Base-by-base conservation (phyloP, 805 yeast genomes). In the Tetrapisispora arboricola region DNA sequence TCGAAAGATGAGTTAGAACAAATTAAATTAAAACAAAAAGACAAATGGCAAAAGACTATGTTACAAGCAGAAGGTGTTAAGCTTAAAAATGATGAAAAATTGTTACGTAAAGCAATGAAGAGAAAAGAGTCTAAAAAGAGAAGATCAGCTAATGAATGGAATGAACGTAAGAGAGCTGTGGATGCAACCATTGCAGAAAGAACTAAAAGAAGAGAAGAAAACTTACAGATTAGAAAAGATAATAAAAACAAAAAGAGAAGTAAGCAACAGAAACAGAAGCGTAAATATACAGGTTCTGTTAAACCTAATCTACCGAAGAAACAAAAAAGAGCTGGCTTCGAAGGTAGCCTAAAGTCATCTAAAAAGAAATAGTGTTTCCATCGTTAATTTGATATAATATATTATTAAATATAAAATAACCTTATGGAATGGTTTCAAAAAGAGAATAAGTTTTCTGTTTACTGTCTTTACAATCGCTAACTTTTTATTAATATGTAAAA, bases 71-170 rank as follows among this genome's bases (percentile, higher is more conserved):
- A 87, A 61, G 98, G 98, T 38, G 64, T 76, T 21, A 90, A 86
- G 60, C 68, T 90, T 35, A 83, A 82, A 52, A 96, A 92, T 62
- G 94, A 90, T 61, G 97, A 90, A 60, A 80, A 77, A 56, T 66
- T 92, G 51, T 72, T 92, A 62, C 81, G 80, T 54, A 90, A 85
- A 61, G 84, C 96, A 2, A 63, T 90, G 46, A 87, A 83, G 66
- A 73, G 83, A 52, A 84, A 86, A 58, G 90, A 85, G 52, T 77
- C 83, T 46, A 72, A 73, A 56, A 92, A 92, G 69, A 74, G 84
- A 55, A 84, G 80, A 67, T 81, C 94, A 43, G 95, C 86, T 54
- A 67, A 76, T 39, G 95, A 90, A 62, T 92, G 99, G 99, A 73
- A 67, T 49, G 96, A 90, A 39, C 76, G 99, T 49, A 80, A 84